Percentiles rank a stretch among this genome's conserved stretches.
phyloP scores from a whole-genome alignment of 345 rosid species.

The Linum usitatissimum region DNA sequence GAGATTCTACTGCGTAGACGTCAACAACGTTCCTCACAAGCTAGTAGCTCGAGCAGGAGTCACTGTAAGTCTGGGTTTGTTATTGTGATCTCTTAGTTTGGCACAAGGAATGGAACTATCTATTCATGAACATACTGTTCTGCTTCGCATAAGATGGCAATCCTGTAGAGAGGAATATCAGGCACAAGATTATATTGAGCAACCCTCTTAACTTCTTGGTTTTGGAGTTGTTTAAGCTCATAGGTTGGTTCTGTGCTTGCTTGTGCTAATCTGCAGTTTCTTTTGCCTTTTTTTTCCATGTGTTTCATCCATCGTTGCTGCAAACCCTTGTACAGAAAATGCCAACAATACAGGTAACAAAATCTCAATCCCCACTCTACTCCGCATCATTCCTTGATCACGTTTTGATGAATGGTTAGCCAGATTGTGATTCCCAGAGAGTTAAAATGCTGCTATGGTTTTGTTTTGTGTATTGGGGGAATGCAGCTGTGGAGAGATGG shows the following conservation, averaged over 20 bases:
- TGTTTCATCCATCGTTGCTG: constrained; percentile 9
- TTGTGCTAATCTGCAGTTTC: constrained; percentile 1
- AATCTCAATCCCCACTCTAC: background rate
- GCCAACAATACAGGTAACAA: constrained; percentile 79
- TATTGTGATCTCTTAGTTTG: background rate
- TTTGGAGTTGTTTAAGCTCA: no score
- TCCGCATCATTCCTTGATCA: background rate
- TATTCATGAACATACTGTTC: no score
- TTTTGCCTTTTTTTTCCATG: constrained; percentile 25
- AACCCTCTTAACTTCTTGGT: background rate
- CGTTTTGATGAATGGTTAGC: background rate
- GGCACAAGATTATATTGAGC: background rate
- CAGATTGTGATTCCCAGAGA: background rate
- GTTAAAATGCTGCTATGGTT: background rate
- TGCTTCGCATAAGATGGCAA: background rate
- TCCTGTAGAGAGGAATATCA: background rate
- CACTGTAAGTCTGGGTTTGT: constrained; percentile 44
- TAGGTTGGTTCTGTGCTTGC: no score
- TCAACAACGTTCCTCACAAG: constrained; percentile 65
- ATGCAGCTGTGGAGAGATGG: constrained; percentile 69
- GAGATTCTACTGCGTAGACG: constrained; percentile 67
- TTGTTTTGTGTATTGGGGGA: background rate
- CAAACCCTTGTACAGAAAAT: constrained; percentile 52
- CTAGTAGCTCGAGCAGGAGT: constrained; percentile 76
- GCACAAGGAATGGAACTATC: no score